Conservation (phyloP, 2,329 filamentous ascomycete species). For the Alternaria burnsii region DNA sequence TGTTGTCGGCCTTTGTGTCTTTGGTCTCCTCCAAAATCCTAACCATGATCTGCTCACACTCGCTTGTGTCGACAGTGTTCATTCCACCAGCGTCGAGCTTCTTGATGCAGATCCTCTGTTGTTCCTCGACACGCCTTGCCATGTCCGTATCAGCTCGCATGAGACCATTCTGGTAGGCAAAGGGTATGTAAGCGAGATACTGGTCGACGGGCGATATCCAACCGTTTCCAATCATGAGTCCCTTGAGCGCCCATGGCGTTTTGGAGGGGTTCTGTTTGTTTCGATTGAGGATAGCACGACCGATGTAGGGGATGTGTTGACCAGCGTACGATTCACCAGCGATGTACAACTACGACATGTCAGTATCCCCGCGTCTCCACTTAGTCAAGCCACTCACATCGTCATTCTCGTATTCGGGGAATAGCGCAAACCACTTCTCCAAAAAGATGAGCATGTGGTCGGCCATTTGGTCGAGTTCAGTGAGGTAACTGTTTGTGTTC, state of each 20-base stretch:
- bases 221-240: conserved; percentile 93
- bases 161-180: conserved; percentile 78
- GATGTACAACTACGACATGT: conserved; percentile 76
- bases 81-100: conserved; percentile 66
- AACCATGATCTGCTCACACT: conserved; percentile 81
- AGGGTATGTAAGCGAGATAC: conserved; percentile 86
- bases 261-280: conserved; percentile 68
- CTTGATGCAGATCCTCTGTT: conserved; percentile 73
- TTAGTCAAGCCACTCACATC: conserved; percentile 71
- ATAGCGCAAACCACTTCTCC: conserved; percentile 88
- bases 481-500: conserved; percentile 84
- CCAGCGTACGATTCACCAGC: conserved; percentile 97
- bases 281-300: conserved; percentile 85
- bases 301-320: conserved; percentile 96
- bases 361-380: conserved; percentile 14
- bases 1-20: conserved; percentile 61
- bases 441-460: conserved; percentile 86
- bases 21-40: conserved; percentile 73
- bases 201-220: conserved; percentile 95
- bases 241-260: conserved; percentile 78
- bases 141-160: conserved; percentile 71
- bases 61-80: conserved; percentile 70
- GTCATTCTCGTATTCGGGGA: conserved; percentile 89
- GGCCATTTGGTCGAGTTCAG: conserved; percentile 88
- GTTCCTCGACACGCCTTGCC: conserved; percentile 71